Percentiles rank a stretch among this genome's conserved stretches.
phyloP scores from a whole-genome alignment of 768 basidiomycete species.

The Trametes gibbosa region DNA sequence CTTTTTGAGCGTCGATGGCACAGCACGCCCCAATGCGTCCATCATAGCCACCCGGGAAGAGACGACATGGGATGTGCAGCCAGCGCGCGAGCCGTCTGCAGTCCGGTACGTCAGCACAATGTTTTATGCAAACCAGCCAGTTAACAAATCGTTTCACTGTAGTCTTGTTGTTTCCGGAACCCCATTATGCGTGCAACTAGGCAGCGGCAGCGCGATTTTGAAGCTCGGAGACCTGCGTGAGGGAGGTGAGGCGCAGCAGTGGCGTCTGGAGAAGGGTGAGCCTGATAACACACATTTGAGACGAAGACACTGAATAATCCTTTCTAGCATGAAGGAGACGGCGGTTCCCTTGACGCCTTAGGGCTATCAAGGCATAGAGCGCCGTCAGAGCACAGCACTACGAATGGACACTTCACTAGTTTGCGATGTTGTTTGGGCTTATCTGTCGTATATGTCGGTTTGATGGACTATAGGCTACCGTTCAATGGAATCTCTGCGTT shows the following conservation, averaged over 20 bases:
- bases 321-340: not conserved
- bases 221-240: constrained; percentile 8
- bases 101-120: constrained; percentile 39
- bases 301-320: too few relatives aligned
- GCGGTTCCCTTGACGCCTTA: too few relatives aligned
- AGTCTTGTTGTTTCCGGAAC: constrained; percentile 1
- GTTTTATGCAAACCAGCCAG: not conserved
- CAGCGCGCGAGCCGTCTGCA: constrained; percentile 34
- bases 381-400: not conserved
- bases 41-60: constrained; percentile 39
- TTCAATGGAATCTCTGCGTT: too few relatives aligned
- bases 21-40: constrained; percentile 20
- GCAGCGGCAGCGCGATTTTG: not conserved
- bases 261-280: constrained; percentile 18
- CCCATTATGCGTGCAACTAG: constrained; percentile 1
- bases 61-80: constrained; percentile 50
- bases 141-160: not conserved
- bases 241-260: constrained; percentile 7
- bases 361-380: not conserved
- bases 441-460: not conserved
- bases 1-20: constrained; percentile 41
- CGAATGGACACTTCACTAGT: not conserved
- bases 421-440: too few relatives aligned
- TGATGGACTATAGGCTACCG: not conserved
- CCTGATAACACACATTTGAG: too few relatives aligned